phyloP scores from a whole-genome alignment of 805 yeast species.

The Vanderwaltozyma verrucispora region DNA sequence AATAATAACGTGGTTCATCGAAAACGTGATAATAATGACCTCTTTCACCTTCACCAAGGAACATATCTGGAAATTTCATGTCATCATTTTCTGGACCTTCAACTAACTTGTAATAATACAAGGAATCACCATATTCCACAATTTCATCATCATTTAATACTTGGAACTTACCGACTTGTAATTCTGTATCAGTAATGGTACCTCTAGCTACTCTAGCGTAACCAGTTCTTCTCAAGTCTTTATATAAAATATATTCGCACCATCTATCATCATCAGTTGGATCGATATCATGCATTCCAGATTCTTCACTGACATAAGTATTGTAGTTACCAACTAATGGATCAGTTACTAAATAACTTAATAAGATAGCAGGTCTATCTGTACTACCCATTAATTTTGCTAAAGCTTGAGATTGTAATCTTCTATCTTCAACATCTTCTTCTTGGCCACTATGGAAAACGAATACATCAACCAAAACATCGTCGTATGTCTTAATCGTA shows the following conservation, averaged over 20 bases:
- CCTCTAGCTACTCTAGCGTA: slow-evolving; percentile 92
- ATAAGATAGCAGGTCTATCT: slow-evolving; percentile 72
- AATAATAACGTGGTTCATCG: slow-evolving; percentile 81
- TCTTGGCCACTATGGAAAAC: slow-evolving; percentile 99
- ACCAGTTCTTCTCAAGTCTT: slow-evolving; percentile 76
- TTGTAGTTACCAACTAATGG: slow-evolving; percentile 87
- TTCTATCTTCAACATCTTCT: slow-evolving; percentile 90
- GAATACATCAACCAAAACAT: slow-evolving; percentile 67
- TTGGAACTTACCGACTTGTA: slow-evolving; percentile 89
- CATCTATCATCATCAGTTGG: slow-evolving; percentile 93
- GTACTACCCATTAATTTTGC: slow-evolving; percentile 72
- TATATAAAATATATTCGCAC: slow-evolving; percentile 94
- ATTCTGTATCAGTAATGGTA: slow-evolving; percentile 92
- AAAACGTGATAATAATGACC: slow-evolving; percentile 93
- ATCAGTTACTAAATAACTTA: slow-evolving; percentile 83
- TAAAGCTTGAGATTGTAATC: slow-evolving; percentile 70
- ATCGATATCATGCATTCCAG: slow-evolving; percentile 91
- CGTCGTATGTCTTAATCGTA: slow-evolving; percentile 84
- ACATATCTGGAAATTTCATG: slow-evolving; percentile 65
- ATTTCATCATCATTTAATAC: slow-evolving; percentile 32
- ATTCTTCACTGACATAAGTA: slow-evolving; percentile 72
- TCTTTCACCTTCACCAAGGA: slow-evolving; percentile 84
- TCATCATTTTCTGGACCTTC: slow-evolving; percentile 43
- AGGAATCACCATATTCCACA: slow-evolving; percentile 25
- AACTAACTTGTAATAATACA: slow-evolving; percentile 48